phyloP scores from a whole-genome alignment of 2,329 filamentous ascomycete genomes.

The Phialophora macrospora region DNA sequence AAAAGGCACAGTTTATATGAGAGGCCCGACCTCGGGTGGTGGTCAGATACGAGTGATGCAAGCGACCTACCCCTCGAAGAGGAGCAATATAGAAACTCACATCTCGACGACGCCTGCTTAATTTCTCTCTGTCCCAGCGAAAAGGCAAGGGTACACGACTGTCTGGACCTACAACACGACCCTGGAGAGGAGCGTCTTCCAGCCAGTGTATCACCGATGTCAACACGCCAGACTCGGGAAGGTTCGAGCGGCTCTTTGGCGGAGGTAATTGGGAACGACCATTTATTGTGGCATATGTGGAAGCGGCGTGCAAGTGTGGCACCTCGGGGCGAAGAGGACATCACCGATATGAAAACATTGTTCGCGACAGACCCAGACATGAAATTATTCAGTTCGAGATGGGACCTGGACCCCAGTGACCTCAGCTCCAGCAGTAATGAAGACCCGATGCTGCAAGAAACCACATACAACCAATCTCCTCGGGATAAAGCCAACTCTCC shows the following conservation, averaged over 20 bases:
- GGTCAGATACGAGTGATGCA: slow-evolving; percentile 20
- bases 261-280: slow-evolving; percentile 34
- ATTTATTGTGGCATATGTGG: slow-evolving; percentile 35
- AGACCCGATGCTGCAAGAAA: slow-evolving; percentile 28
- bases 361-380: slow-evolving; percentile 36
- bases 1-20: slow-evolving; percentile 20
- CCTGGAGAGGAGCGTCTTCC: neutral
- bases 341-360: slow-evolving; percentile 33
- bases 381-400: slow-evolving; percentile 29
- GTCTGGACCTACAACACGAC: slow-evolving; percentile 5
- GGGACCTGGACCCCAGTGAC: slow-evolving; percentile 28
- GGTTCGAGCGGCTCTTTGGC: slow-evolving; percentile 24
- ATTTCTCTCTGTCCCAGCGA: slow-evolving; percentile 7
- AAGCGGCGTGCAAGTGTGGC: slow-evolving; percentile 31
- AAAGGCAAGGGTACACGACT: slow-evolving; percentile 1
- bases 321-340: slow-evolving; percentile 29
- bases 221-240: slow-evolving; percentile 14
- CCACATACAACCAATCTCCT: slow-evolving; percentile 2
- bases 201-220: slow-evolving; percentile 19
- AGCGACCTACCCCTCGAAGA: slow-evolving; percentile 17
- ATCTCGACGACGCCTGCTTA: slow-evolving; percentile 4
- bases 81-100: slow-evolving; percentile 17
- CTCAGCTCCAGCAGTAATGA: slow-evolving; percentile 28
- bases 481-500: slow-evolving; percentile 16
- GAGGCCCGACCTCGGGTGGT: slow-evolving; percentile 20